Conservation (phyloP, 208 protist species). For the Strigomonas culicis region DNA sequence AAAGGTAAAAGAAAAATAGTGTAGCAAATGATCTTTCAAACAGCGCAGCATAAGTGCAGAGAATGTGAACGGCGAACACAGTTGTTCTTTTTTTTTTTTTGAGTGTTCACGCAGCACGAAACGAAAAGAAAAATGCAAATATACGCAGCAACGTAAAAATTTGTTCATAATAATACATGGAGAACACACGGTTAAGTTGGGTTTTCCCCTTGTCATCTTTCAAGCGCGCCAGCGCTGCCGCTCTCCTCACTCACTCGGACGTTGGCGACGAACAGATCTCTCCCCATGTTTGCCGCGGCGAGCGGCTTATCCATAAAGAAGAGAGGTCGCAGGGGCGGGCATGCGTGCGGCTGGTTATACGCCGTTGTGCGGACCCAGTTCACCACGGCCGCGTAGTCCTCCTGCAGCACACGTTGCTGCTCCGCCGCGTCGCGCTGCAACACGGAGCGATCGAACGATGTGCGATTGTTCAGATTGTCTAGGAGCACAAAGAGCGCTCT, state of each 20-base stretch:
- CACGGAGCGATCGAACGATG: slow-evolving; percentile 21
- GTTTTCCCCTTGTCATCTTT: too few relatives aligned
- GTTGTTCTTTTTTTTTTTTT: too few relatives aligned
- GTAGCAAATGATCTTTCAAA: not conserved
- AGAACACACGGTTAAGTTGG: too few relatives aligned
- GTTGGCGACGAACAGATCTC: too few relatives aligned
- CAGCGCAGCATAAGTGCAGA: too few relatives aligned
- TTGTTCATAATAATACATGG: too few relatives aligned
- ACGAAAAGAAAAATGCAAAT: too few relatives aligned
- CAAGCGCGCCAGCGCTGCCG: too few relatives aligned
- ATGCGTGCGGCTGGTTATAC: slow-evolving; percentile 30
- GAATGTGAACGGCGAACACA: too few relatives aligned
- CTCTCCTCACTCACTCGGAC: too few relatives aligned
- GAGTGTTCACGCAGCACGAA: too few relatives aligned
- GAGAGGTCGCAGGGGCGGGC: slow-evolving; percentile 31
- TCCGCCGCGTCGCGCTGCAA: slow-evolving; percentile 16
- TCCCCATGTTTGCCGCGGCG: slow-evolving; percentile 12
- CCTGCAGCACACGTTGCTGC: slow-evolving; percentile 16
- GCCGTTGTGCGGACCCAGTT: slow-evolving; percentile 32
- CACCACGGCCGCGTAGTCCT: slow-evolving; percentile 23
- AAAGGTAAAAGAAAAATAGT: not conserved
- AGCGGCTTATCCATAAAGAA: slow-evolving; percentile 5
- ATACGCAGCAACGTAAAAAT: too few relatives aligned
- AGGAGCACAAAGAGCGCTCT: not conserved
- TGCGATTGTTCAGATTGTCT: slow-evolving; percentile 13